These are phyloP conservation scores for Arabidopsis hybrid DNA, from an alignment of 441 rosid species.

Conservation along the genomic window DNA sequence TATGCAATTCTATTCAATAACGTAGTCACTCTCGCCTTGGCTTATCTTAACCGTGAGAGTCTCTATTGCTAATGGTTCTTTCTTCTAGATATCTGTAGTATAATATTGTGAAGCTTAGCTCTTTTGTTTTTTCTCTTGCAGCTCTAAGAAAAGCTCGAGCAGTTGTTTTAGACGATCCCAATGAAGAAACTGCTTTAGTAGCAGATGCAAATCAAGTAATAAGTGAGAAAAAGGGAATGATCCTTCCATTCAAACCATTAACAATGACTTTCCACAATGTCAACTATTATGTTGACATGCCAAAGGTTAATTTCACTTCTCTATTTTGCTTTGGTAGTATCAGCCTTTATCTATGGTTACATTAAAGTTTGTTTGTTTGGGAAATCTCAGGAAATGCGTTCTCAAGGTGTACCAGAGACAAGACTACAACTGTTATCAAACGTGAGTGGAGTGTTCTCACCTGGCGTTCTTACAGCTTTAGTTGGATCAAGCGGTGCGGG, in stretches of 20 bases:
- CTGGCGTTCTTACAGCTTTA: constrained; percentile 91
- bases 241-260: constrained; percentile 91
- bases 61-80: constrained; percentile 25
- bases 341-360: constrained; percentile 9
- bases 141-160: constrained; percentile 64
- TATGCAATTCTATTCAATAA: constrained; percentile 75
- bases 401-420: constrained; percentile 72
- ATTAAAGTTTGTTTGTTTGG: neutral
- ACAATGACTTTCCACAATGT: constrained; percentile 92
- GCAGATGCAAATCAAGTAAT: constrained; percentile 28
- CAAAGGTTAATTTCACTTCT: constrained; percentile 57
- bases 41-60: constrained; percentile 81
- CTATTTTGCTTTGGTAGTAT: constrained; percentile 21
- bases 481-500: constrained; percentile 99
- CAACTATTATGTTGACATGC: constrained; percentile 95
- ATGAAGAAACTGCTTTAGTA: constrained; percentile 42
- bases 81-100: neutral
- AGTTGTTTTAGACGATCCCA: constrained; percentile 51
- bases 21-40: constrained; percentile 72
- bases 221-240: constrained; percentile 77
- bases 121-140: constrained; percentile 47
- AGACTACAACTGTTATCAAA: constrained; percentile 74
- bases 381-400: constrained; percentile 71
- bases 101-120: constrained; percentile 19
- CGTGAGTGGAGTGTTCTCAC: constrained; percentile 93